Percentiles rank a stretch among this genome's conserved stretches.
Conservation (phyloP, 1,139 yeast genomes). For the Geotrichum reessii region DNA sequence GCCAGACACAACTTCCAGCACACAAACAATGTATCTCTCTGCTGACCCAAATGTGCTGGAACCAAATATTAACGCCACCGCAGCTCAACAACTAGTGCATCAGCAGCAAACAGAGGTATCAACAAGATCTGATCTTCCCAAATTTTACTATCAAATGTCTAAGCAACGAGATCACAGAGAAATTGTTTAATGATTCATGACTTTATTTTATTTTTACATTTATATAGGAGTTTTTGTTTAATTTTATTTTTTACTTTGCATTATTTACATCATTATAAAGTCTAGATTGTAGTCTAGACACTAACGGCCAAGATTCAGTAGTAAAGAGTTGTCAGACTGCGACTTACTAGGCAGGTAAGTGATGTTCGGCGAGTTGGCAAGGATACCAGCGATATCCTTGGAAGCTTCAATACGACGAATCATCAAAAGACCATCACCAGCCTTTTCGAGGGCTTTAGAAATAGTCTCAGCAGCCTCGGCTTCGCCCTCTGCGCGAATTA, state of each 20-base stretch:
- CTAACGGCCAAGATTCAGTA: conserved; percentile 55
- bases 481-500: conserved; percentile 98
- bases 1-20: conserved; percentile 13
- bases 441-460: conserved; percentile 85
- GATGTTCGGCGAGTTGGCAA: conserved; percentile 77
- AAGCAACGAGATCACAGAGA: neutral
- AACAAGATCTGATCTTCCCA: neutral
- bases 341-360: conserved; percentile 74
- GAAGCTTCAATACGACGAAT: conserved; percentile 96
- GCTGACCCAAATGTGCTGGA: neutral
- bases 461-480: conserved; percentile 97
- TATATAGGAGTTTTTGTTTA: neutral
- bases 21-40: conserved; percentile 6
- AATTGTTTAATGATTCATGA: neutral
- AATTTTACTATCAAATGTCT: neutral
- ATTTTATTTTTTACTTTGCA: neutral
- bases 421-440: conserved; percentile 92
- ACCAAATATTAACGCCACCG: neutral
- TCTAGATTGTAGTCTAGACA: neutral
- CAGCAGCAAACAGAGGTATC: neutral
- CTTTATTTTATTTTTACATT: neutral
- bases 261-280: neutral
- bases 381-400: conserved; percentile 85
- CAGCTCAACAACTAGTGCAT: neutral
- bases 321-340: conserved; percentile 42